These are phyloP conservation scores for Agapanthus africanus DNA, from an alignment of 106 monocot genomes.

Conservation along the genomic window DNA sequence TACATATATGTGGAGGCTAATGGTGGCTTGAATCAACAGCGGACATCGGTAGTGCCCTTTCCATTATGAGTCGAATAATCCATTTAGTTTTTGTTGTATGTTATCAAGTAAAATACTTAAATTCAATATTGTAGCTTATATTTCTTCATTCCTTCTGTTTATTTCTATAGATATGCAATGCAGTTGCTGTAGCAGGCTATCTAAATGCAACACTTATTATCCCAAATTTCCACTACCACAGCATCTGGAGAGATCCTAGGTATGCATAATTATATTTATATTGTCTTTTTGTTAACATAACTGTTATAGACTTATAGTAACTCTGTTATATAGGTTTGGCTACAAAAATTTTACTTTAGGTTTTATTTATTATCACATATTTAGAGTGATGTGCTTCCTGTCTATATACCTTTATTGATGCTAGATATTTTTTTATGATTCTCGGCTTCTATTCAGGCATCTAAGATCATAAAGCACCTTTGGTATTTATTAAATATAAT, in stretches of 20 bases:
- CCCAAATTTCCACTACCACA: slow-evolving; percentile 95
- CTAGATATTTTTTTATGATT: background rate
- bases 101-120: slow-evolving; percentile 4
- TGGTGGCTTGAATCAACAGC: slow-evolving; percentile 98
- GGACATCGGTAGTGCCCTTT: slow-evolving; percentile 58
- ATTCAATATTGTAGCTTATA: background rate
- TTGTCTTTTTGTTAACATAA: background rate
- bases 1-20: slow-evolving; percentile 97
- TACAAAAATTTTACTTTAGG: background rate
- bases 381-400: background rate
- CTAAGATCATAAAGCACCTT: background rate
- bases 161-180: slow-evolving; percentile 90
- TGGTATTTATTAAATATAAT: background rate
- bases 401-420: no score
- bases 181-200: slow-evolving; percentile 93
- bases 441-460: background rate
- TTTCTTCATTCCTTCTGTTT: slow-evolving; percentile 2
- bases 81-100: background rate
- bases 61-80: background rate
- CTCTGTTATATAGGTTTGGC: background rate
- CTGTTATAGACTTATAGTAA: background rate
- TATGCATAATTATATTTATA: slow-evolving; percentile 19
- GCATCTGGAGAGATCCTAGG: slow-evolving; percentile 98
- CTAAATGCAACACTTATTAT: slow-evolving; percentile 94
- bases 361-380: background rate